Evolutionary conservation across 75 land plant genomes (phyloP).

Genomic region (Pinus albicaulis): DNA sequence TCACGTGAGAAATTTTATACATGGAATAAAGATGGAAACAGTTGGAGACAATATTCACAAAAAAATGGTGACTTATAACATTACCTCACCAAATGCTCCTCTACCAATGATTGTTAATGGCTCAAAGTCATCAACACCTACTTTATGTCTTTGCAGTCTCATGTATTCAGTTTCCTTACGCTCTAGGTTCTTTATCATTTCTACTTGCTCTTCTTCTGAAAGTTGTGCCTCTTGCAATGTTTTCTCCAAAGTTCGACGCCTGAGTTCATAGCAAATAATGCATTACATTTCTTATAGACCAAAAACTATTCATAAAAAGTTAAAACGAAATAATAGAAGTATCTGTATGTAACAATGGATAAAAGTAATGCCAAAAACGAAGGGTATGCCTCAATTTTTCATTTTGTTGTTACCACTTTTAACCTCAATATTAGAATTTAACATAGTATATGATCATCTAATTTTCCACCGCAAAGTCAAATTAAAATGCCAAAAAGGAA

Average conservation of each 20-base stretch:
- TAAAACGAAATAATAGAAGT: not conserved
- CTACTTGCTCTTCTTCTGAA: conserved; percentile 70
- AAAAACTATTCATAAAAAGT: not conserved
- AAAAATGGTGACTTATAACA: not conserved
- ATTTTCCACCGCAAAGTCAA: not conserved
- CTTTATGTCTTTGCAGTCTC: conserved; percentile 78
- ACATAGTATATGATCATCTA: not conserved
- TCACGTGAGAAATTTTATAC: not conserved
- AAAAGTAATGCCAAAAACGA: not conserved
- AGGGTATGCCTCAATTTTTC: not conserved
- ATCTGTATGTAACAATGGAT: not conserved
- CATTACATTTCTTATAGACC: not conserved
- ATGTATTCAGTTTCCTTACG: conserved; percentile 83
- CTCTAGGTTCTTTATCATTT: conserved; percentile 67
- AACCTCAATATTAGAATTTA: not conserved
- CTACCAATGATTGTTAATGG: conserved; percentile 76
- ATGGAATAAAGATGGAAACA: not conserved
- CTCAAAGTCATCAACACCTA: conserved; percentile 91
- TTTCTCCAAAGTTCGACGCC: conserved; percentile 67
- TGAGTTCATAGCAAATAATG: conserved; percentile 15
- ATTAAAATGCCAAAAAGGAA: not conserved
- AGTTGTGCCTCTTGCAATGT: conserved; percentile 65
- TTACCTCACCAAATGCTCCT: conserved; percentile 91
- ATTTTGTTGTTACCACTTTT: not conserved
- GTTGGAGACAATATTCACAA: not conserved